A percentile compares a stretch with the other conserved stretches of the same genome.
Evolutionary conservation across 1,139 yeast genomes (phyloP).

Genomic region (Candida sanyaensis): DNA sequence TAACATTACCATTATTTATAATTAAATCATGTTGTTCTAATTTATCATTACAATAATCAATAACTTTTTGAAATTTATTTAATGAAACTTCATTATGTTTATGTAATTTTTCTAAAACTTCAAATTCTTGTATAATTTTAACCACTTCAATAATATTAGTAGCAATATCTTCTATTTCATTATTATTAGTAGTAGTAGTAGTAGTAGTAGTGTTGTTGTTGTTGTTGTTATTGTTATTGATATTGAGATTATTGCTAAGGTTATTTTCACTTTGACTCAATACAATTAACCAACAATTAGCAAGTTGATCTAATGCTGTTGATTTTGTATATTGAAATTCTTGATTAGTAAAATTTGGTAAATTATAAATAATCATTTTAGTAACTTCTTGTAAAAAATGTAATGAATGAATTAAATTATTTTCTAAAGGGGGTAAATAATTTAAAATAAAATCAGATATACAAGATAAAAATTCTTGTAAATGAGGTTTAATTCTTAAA

Average conservation of each 20-base stretch:
- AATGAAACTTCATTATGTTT: constrained; percentile 59
- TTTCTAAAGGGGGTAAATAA: constrained; percentile 78
- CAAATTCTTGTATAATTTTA: constrained; percentile 34
- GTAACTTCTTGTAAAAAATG: constrained; percentile 71
- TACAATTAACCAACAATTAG: constrained; percentile 72
- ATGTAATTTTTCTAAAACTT: constrained; percentile 48
- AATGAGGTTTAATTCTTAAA: constrained; percentile 70
- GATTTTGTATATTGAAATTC: constrained; percentile 73
- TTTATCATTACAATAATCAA: constrained; percentile 48
- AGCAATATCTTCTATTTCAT: constrained; percentile 16
- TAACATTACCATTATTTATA: constrained; percentile 15
- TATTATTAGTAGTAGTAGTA: neutral
- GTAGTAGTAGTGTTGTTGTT: too few species aligned
- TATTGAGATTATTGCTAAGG: too few species aligned
- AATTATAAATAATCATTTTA: constrained; percentile 52
- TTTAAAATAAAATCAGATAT: constrained; percentile 78
- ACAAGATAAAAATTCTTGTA: constrained; percentile 76
- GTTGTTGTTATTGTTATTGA: too few species aligned
- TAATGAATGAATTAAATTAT: constrained; percentile 54
- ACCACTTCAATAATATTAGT: constrained; percentile 28
- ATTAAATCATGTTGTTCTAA: constrained; percentile 28
- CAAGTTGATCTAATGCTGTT: constrained; percentile 78
- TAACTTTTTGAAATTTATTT: constrained; percentile 50
- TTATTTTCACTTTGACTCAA: constrained; percentile 37
- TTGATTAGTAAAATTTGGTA: constrained; percentile 72